phyloP scores from a whole-genome alignment of 768 basidiomycete genomes.

The Boletus insuetus region DNA sequence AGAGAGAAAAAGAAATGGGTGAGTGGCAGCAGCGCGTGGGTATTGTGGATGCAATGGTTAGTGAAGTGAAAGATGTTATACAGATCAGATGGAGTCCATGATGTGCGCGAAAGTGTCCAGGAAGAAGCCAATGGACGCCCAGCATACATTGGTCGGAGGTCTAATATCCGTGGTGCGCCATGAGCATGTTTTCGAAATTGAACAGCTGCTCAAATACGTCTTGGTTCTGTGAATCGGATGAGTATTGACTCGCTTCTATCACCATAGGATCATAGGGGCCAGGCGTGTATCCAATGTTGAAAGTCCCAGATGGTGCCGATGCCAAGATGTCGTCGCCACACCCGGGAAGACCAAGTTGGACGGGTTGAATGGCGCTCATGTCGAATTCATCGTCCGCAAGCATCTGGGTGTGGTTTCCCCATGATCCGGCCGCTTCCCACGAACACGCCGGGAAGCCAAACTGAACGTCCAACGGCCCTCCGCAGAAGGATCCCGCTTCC shows the following conservation, averaged over 20 bases:
- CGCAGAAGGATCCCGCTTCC: slow-evolving; percentile 16
- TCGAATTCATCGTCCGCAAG: slow-evolving; percentile 67
- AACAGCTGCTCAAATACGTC: slow-evolving; percentile 38
- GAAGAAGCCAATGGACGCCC: slow-evolving; percentile 33
- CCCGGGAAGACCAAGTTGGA: slow-evolving; percentile 57
- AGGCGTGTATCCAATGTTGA: slow-evolving; percentile 22
- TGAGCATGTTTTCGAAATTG: slow-evolving; percentile 36
- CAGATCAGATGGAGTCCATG: slow-evolving; percentile 26
- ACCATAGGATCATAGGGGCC: slow-evolving; percentile 26
- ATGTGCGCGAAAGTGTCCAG: slow-evolving; percentile 25
- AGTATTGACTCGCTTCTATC: slow-evolving; percentile 32
- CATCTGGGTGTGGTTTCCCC: slow-evolving; percentile 35
- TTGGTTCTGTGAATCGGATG: slow-evolving; percentile 27
- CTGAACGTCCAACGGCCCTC: slow-evolving; percentile 23
- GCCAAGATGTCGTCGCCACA: slow-evolving; percentile 32
- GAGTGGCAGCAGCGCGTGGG: slow-evolving; percentile 31
- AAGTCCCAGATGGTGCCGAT: slow-evolving; percentile 8
- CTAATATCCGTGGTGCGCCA: slow-evolving; percentile 32
- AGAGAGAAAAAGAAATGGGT: slow-evolving; percentile 6
- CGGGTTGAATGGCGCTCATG: slow-evolving; percentile 58
- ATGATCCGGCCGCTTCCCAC: slow-evolving; percentile 32
- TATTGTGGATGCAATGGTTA: slow-evolving; percentile 28
- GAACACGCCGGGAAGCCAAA: slow-evolving; percentile 32
- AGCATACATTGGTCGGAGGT: slow-evolving; percentile 33
- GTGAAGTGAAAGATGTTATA: slow-evolving; percentile 26